Percentiles rank a stretch among this genome's conserved stretches.
Evolutionary conservation across 2,329 filamentous ascomycete species (phyloP).

Genomic region (Scleromitrula shiraiana): DNA sequence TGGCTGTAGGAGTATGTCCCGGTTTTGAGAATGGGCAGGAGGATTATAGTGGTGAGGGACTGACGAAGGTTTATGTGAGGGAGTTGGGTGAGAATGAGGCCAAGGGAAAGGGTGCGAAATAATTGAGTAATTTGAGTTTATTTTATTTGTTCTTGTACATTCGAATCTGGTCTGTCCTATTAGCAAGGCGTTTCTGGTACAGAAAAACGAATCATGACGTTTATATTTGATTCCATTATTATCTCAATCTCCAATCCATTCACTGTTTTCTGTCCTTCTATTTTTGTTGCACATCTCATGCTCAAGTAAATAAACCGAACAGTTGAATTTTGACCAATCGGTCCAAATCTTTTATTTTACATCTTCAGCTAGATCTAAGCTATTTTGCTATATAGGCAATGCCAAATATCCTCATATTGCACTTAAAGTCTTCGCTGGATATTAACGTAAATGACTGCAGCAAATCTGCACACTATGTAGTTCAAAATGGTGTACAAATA

Average conservation of each 20-base stretch:
- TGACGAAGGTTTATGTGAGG: conserved; percentile 70
- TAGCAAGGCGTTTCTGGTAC: conserved; percentile 15
- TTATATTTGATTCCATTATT: not conserved
- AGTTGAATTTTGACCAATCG: too few species aligned
- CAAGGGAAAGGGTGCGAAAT: conserved; percentile 29
- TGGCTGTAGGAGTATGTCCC: conserved; percentile 60
- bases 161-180: conserved; percentile 7
- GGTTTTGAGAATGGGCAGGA: conserved; percentile 68
- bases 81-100: conserved; percentile 84
- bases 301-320: not conserved
- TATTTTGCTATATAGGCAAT: too few species aligned
- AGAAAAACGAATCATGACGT: not conserved
- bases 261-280: too few species aligned
- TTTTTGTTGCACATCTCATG: not conserved
- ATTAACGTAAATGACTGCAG: not conserved
- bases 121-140: conserved; percentile 1
- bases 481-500: not conserved
- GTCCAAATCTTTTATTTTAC: too few species aligned
- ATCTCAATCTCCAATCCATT: too few species aligned
- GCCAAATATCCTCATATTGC: too few species aligned
- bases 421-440: too few species aligned
- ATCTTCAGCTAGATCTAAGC: too few species aligned
- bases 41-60: conserved; percentile 63
- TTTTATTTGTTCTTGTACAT: not conserved
- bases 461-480: not conserved